Conservation (phyloP, 805 yeast species). For the Candida maesae region DNA sequence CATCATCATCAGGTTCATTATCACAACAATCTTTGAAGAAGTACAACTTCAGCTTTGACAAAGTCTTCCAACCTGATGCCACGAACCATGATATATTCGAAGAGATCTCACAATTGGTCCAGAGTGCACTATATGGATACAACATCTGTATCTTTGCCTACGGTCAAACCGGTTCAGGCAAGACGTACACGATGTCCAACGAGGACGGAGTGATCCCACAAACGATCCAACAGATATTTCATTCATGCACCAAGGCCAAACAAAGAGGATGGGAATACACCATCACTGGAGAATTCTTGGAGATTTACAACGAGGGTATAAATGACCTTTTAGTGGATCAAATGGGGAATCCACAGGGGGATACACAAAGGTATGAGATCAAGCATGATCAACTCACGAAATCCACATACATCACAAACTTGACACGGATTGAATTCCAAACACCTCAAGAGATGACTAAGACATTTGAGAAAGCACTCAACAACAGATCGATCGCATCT, state of each 20-base stretch:
- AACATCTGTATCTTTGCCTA: constrained; percentile 94
- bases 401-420: constrained; percentile 59
- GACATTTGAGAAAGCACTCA: constrained; percentile 51
- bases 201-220: constrained; percentile 78
- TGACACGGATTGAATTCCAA: constrained; percentile 45
- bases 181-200: constrained; percentile 84
- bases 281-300: constrained; percentile 73
- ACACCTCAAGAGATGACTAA: constrained; percentile 45
- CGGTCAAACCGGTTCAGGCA: constrained; percentile 97
- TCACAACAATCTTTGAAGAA: constrained; percentile 7
- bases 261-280: constrained; percentile 60
- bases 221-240: constrained; percentile 68
- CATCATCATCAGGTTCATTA: background rate
- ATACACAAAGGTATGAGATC: constrained; percentile 53
- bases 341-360: constrained; percentile 16
- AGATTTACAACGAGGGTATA: constrained; percentile 82
- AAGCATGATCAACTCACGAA: constrained; percentile 56
- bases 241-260: constrained; percentile 41
- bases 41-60: constrained; percentile 66
- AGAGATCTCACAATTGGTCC: constrained; percentile 83
- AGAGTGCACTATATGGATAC: constrained; percentile 81
- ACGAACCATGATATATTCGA: constrained; percentile 67
- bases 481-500: constrained; percentile 71
- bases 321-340: constrained; percentile 52
- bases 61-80: constrained; percentile 55